Percentiles rank a stretch among this genome's conserved stretches.
Conservation (phyloP, 768 basidiomycete genomes). For the Piloderma croceum region DNA sequence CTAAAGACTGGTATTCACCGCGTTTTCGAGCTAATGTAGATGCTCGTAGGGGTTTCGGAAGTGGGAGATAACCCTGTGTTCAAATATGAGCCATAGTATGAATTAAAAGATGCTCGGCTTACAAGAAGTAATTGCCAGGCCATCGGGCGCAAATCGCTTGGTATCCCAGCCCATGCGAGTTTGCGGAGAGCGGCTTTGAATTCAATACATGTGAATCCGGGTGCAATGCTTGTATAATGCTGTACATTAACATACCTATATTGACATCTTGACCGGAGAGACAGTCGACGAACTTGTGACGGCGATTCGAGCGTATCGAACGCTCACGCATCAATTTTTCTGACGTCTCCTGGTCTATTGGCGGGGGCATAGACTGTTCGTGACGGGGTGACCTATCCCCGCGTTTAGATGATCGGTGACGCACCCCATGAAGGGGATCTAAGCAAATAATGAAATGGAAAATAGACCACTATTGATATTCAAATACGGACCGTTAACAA, state of each 20-base stretch:
- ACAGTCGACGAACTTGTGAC: conserved; percentile 79
- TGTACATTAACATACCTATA: conserved; percentile 50
- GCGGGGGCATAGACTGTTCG: conserved; percentile 18
- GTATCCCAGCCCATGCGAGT: conserved; percentile 93
- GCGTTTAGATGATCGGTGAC: conserved; percentile 31
- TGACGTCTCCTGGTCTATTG: conserved; percentile 29
- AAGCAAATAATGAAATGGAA: not conserved
- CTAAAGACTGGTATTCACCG: conserved; percentile 85
- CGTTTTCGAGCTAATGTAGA: conserved; percentile 84
- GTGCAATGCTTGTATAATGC: not conserved
- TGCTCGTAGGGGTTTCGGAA: conserved; percentile 69
- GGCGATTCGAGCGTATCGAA: conserved; percentile 73
- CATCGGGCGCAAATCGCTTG: conserved; percentile 78
- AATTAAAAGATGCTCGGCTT: conserved; percentile 23
- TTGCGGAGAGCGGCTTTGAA: conserved; percentile 73
- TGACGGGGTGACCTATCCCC: conserved; percentile 28
- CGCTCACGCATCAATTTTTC: conserved; percentile 67
- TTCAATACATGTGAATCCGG: conserved; percentile 6
- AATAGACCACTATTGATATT: not conserved
- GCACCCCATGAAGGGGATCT: conserved; percentile 59
- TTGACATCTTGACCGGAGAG: conserved; percentile 73
- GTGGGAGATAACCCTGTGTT: conserved; percentile 82
- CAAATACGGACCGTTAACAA: conserved; percentile 61
- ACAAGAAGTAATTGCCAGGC: conserved; percentile 94
- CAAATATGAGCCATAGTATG: not conserved